Evolutionary conservation across 1,139 yeast genomes (phyloP).

Genomic region (Candida sanyaensis): DNA sequence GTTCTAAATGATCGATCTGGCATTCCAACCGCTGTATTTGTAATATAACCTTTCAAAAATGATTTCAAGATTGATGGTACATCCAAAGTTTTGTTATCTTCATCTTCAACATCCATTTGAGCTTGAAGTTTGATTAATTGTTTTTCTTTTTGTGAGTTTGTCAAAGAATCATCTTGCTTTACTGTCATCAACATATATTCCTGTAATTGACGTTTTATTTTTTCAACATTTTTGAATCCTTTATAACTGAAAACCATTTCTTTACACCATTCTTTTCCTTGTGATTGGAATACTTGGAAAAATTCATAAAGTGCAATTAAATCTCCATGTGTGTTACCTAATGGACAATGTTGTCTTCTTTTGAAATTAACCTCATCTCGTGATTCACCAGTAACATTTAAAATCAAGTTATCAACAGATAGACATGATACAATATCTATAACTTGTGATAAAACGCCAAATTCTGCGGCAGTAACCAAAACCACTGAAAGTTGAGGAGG

Average conservation of each 20-base stretch:
- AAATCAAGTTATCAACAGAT: conserved; percentile 83
- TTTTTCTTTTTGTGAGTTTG: conserved; percentile 27
- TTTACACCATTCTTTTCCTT: conserved; percentile 78
- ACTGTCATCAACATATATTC: conserved; percentile 63
- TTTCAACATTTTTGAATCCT: conserved; percentile 76
- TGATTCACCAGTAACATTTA: conserved; percentile 68
- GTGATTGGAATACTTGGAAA: conserved; percentile 57
- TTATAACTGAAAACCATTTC: conserved; percentile 73
- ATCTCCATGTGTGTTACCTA: conserved; percentile 79
- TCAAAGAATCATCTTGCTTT: conserved; percentile 37
- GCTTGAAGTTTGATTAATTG: conserved; percentile 27
- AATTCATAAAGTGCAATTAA: conserved; percentile 80
- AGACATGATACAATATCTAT: conserved; percentile 90
- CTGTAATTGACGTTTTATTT: conserved; percentile 73
- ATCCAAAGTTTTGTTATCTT: conserved; percentile 36
- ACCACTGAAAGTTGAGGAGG: conserved; percentile 98
- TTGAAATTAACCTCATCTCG: conserved; percentile 77
- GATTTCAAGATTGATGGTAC: conserved; percentile 68
- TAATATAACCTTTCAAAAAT: conserved; percentile 77
- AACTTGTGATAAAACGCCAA: conserved; percentile 61
- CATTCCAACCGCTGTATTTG: conserved; percentile 90
- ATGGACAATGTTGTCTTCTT: conserved; percentile 63
- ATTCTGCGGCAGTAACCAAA: conserved; percentile 64
- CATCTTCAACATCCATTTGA: conserved; percentile 30
- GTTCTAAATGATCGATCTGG: conserved; percentile 94